Base-by-base conservation (phyloP, 495 filamentous ascomycete species). In the Sphaerosporella brunnea region DNA sequence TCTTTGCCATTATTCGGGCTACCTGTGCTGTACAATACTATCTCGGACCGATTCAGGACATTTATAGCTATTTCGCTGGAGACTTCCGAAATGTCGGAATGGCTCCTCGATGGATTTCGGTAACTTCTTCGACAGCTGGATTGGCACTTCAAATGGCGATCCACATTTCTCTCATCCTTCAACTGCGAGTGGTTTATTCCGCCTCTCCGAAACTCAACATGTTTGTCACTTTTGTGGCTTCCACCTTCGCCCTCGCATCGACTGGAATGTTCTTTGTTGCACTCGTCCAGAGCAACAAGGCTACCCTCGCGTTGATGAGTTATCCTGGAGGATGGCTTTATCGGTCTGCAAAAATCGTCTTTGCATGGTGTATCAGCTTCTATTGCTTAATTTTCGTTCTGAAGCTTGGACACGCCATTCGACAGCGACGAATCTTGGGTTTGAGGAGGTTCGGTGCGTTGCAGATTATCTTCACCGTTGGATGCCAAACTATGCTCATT, bases 401-500 rank as follows among this genome's bases (percentile, higher is more conserved):
- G 39, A 84, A 88, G 50, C 68, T 94, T 1, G 73, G 72, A 42
- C 68, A 69, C 46, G 76, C 79, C 11, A 69, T 84, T 20, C 55
- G 56, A 1, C 64, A 72, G 35, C 72, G 82, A 13, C 67, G 62
- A 40, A 65, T 63, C 45, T 64, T 83, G 18, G 73, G 77, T 0
- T 54, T 80, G 38, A 63, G 59, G 28, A 69, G 73, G 18, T 79
- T 79, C 55, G 75, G 75, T 1, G 73, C 77, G 0, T 75, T 84
- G 68, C 74, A 78, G 53, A 70, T 79, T 45, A 73, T 85, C 49
- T 80, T 80, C 56, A 69, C 81, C 50, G 79, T 83, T 72, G 76
- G 78, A 38, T 79, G 73, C 49, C 80, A 83, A 62, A 83, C 80
- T 16, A 72, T 94, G 70, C 56, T 86, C 24, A 66, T 90, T 43